Evolutionary conservation across 257 asterid species (phyloP).

Genomic region (Nicotiana noctiflora): DNA sequence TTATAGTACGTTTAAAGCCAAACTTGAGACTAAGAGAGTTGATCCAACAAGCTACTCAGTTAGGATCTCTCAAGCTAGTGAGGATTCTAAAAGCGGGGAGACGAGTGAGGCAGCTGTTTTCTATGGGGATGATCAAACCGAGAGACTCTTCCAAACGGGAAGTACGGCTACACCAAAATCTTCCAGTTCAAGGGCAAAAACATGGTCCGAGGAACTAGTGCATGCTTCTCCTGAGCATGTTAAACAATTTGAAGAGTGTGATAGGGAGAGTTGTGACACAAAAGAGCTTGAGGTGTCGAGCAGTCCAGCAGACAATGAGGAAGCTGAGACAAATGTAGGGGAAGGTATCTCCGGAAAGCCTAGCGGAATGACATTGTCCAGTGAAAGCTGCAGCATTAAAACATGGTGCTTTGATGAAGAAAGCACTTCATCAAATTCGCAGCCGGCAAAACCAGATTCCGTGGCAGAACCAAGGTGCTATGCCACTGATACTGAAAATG

Average conservation of each 20-base stretch:
- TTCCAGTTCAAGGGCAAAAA: slow-evolving; percentile 27
- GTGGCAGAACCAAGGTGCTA: neutral
- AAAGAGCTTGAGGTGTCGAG: slow-evolving; percentile 24
- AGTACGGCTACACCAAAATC: slow-evolving; percentile 20
- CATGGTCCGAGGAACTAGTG: slow-evolving; percentile 31
- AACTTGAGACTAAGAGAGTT: slow-evolving; percentile 67
- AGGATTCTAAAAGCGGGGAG: slow-evolving; percentile 65
- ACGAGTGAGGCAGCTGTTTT: slow-evolving; percentile 44
- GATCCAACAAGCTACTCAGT: slow-evolving; percentile 75
- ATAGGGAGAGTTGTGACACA: slow-evolving; percentile 19
- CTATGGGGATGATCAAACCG: slow-evolving; percentile 36
- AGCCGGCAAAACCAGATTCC: neutral
- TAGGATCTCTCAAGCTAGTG: slow-evolving; percentile 54
- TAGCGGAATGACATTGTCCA: neutral
- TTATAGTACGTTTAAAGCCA: slow-evolving; percentile 25
- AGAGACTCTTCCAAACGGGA: slow-evolving; percentile 39
- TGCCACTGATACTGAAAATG: slow-evolving; percentile 17
- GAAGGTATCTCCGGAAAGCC: neutral
- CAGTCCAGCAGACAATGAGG: slow-evolving; percentile 16
- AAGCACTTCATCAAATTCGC: slow-evolving; percentile 6
- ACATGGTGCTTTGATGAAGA: neutral
- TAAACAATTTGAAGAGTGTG: slow-evolving; percentile 20
- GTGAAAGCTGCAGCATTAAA: neutral
- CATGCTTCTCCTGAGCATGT: slow-evolving; percentile 21
- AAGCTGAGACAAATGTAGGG: neutral